Evolutionary conservation across 75 land plant genomes (phyloP), one percentile per base, ranked within the genome.

Genomic region (Gnetum montanum): DNA sequence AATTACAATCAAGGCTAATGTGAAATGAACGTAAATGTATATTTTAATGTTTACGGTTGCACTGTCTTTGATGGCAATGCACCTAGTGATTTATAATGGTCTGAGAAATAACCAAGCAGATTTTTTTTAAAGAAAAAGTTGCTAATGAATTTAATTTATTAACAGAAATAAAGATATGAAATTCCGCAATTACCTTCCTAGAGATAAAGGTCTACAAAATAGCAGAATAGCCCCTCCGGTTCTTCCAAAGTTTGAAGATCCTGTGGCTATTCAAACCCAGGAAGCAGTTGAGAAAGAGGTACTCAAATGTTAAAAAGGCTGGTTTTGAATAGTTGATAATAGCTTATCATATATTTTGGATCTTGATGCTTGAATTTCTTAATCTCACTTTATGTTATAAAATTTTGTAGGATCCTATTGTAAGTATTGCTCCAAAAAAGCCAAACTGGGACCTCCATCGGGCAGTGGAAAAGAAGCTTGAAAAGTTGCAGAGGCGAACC

Each of bases 381-480:
- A n/a, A n/a, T n/a, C n/a, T n/a, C n/a, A n/a, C n/a, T n/a, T n/a
- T n/a, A 1, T 67, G 6, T 58, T 36, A 13, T 34, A 53, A 53
- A 30, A 18, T 3, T 46, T n/a, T 74, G 46, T 77, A 95, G 99
- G 97, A 90, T 45, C 97, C 97, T 24, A 81, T 90, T 60, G 62
- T 95, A 10, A 90, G 80, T 59, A 86, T 95, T 46, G 99, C 99
- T 31, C 99, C 99, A 15, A 95, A 95, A 73, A 95, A 95, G 51
- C 80, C 96, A 37, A 94, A 94, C 49, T 94, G 91, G 91, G 99
- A 95, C 59, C 83, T 95, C 3, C 81, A 88, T 11, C 77, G 99
- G 61, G 99, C 83, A 63, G 84, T 90, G 36, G 85, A 95, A 34
- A 95, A 95, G 73, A 95, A 75, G 65, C 74, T 95, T 62, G 99